These are phyloP conservation scores for Basidiobolus meristosporus DNA, from an alignment of 371 early-diverging fungal species.

Conservation along the genomic window DNA sequence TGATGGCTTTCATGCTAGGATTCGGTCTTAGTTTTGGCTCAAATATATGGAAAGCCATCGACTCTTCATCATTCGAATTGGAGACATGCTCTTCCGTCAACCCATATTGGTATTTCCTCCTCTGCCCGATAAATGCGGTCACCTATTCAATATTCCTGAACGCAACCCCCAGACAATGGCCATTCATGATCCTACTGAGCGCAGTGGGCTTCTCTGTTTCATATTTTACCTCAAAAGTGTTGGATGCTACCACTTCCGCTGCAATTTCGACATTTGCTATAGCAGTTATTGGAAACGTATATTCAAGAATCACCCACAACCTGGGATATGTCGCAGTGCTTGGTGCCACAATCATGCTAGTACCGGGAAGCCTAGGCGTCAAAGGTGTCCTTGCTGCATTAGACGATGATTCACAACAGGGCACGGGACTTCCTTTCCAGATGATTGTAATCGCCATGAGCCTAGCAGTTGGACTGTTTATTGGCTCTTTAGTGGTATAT, in stretches of 20 bases:
- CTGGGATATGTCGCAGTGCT: conserved; percentile 31
- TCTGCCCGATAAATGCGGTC: conserved; percentile 9
- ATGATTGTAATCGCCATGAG: conserved; percentile 22
- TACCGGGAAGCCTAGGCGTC: conserved; percentile 30
- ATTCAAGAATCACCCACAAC: conserved; percentile 23
- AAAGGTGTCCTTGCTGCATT: conserved; percentile 10
- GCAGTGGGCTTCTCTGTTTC: conserved; percentile 9
- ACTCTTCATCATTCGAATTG: too few species aligned
- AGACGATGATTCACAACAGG: conserved; percentile 18
- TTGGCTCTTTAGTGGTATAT: conserved; percentile 27
- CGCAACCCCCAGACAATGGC: conserved; percentile 13
- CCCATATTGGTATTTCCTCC: conserved; percentile 9
- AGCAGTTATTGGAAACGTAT: conserved; percentile 26
- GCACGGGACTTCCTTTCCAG: conserved; percentile 21
- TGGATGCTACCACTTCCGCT: conserved; percentile 12
- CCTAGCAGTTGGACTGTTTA: conserved; percentile 33
- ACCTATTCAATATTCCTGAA: conserved; percentile 9
- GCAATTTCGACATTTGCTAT: conserved; percentile 32
- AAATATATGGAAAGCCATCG: too few species aligned
- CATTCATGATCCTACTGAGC: conserved; percentile 6
- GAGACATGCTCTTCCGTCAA: background rate
- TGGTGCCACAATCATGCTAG: conserved; percentile 26
- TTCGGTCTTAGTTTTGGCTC: conserved; percentile 15
- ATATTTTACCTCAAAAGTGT: conserved; percentile 11
- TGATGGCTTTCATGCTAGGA: conserved; percentile 35